Percentiles rank a stretch among this genome's conserved stretches.
phyloP scores from a whole-genome alignment of 73 alveolate genomes.

The Uronychia setigera region DNA sequence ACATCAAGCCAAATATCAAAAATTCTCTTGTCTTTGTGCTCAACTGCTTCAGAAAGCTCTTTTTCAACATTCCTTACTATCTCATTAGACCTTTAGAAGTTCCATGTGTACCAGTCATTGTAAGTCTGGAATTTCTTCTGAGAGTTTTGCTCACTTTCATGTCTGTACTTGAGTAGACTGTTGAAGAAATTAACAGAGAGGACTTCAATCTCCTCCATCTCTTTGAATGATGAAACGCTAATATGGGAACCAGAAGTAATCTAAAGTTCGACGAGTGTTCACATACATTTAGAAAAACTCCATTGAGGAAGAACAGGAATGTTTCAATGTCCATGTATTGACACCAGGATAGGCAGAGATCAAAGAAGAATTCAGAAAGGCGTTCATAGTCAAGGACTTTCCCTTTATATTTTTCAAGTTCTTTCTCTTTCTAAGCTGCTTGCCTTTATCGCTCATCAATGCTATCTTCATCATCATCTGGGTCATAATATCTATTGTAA shows the following conservation, averaged over 20 bases:
- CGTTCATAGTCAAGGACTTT: slow-evolving; percentile 53
- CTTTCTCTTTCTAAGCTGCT: not conserved
- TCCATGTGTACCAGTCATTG: slow-evolving; percentile 56
- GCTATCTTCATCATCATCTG: not conserved
- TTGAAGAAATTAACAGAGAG: slow-evolving; percentile 65
- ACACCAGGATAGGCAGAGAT: slow-evolving; percentile 73
- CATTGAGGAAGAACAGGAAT: slow-evolving; percentile 62
- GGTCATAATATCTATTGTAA: not conserved
- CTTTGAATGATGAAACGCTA: slow-evolving; percentile 48
- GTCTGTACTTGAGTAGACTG: slow-evolving; percentile 39
- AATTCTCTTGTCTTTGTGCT: slow-evolving; percentile 51
- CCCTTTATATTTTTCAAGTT: not conserved
- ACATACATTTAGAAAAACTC: slow-evolving; percentile 54
- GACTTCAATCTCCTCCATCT: slow-evolving; percentile 57
- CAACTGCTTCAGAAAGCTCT: slow-evolving; percentile 28
- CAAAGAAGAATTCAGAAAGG: slow-evolving; percentile 74
- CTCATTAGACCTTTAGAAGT: slow-evolving; percentile 40
- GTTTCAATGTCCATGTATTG: slow-evolving; percentile 65
- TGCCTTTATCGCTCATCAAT: not conserved
- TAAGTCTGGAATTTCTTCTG: slow-evolving; percentile 6
- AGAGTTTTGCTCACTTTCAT: slow-evolving; percentile 41
- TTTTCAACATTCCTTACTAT: slow-evolving; percentile 45
- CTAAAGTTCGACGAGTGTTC: not conserved
- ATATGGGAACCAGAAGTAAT: slow-evolving; percentile 67
- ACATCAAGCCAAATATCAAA: slow-evolving; percentile 63